Evolutionary conservation across 1,284 basidiomycete species (phyloP).

Genomic region (Phylloboletellus chloephorus): DNA sequence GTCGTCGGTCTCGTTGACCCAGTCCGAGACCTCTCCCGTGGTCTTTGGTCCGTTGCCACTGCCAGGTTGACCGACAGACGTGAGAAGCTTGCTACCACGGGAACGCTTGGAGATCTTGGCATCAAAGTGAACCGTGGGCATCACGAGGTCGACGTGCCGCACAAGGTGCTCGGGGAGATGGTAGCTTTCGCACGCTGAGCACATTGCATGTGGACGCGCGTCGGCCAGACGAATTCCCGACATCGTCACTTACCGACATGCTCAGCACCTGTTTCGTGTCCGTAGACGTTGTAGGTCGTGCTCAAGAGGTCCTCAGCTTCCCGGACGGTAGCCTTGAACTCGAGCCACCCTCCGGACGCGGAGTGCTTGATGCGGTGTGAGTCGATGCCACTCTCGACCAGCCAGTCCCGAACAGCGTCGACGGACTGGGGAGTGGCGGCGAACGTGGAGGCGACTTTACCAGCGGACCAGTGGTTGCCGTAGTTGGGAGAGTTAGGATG

Average conservation of each 20-base stretch:
- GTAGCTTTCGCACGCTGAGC: constrained; percentile 41
- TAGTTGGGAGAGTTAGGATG: constrained; percentile 42
- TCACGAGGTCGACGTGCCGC: constrained; percentile 43
- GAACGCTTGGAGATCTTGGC: constrained; percentile 22
- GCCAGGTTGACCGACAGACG: constrained; percentile 31
- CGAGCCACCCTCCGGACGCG: constrained; percentile 38
- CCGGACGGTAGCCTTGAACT: constrained; percentile 36
- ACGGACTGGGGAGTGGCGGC: constrained; percentile 37
- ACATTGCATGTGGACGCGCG: not conserved
- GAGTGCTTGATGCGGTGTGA: constrained; percentile 31
- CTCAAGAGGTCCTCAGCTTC: constrained; percentile 43
- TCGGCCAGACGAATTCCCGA: not conserved
- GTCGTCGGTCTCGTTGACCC: constrained; percentile 18
- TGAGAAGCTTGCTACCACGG: not conserved
- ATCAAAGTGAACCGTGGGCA: constrained; percentile 43
- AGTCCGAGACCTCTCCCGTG: constrained; percentile 25
- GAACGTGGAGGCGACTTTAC: constrained; percentile 37
- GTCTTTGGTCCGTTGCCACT: constrained; percentile 34
- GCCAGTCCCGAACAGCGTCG: constrained; percentile 37
- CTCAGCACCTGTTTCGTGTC: constrained; percentile 33
- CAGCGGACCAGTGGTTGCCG: constrained; percentile 44
- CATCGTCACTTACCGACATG: constrained; percentile 25
- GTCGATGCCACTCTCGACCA: constrained; percentile 35
- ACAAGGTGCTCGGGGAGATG: constrained; percentile 39
- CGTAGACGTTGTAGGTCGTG: constrained; percentile 41